phyloP scores from a whole-genome alignment of 352 stramenopile species.

The Pythium biforme region DNA sequence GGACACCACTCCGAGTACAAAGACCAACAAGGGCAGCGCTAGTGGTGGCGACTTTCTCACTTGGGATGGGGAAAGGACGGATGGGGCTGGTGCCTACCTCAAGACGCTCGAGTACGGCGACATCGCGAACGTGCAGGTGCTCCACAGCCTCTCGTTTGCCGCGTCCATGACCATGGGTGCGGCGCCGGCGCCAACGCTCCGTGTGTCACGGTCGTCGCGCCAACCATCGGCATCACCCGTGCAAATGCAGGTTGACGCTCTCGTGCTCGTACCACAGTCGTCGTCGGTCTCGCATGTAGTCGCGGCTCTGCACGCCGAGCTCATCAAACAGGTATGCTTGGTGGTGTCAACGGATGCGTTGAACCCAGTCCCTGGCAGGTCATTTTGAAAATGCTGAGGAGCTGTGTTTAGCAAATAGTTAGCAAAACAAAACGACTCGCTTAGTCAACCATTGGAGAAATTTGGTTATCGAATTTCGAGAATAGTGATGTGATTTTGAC shows the following conservation, averaged over 20 bases:
- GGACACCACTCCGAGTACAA: background rate
- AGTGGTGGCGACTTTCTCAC: background rate
- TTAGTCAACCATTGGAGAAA: no score
- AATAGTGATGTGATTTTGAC: no score
- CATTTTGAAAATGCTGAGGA: no score
- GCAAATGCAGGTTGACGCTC: conserved; percentile 34
- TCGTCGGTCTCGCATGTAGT: conserved; percentile 22
- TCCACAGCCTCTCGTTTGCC: conserved; percentile 36
- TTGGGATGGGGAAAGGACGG: conserved; percentile 5
- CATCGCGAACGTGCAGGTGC: conserved; percentile 46
- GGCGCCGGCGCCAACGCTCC: conserved; percentile 1
- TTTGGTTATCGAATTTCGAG: no score
- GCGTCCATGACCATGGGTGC: conserved; percentile 7
- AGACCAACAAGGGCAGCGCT: background rate
- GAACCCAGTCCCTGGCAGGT: no score
- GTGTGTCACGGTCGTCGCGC: background rate
- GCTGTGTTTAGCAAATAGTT: no score
- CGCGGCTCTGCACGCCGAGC: conserved; percentile 6
- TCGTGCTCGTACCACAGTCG: conserved; percentile 37
- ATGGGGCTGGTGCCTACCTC: conserved; percentile 31
- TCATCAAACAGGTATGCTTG: conserved; percentile 29
- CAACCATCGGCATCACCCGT: background rate
- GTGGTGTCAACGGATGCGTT: no score
- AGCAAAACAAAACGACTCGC: no score
- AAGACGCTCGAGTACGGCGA: conserved; percentile 68